Conservation (phyloP, 371 early-diverging fungal species). For the Mucor racemosus region DNA sequence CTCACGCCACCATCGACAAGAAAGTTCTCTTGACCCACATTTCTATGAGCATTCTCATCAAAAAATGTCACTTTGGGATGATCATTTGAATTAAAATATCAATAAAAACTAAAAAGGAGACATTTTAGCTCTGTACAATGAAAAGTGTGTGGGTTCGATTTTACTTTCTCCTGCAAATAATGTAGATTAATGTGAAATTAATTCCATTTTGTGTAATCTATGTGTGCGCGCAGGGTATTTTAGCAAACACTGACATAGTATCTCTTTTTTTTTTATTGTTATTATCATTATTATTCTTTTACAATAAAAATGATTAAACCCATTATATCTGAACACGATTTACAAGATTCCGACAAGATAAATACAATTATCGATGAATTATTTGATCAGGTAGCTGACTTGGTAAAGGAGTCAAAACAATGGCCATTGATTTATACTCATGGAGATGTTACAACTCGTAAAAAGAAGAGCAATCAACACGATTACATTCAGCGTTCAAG, state of each 20-base stretch:
- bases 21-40: background rate
- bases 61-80: conserved; percentile 9
- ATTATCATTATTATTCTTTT: background rate
- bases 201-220: no score
- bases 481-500: conserved; percentile 4
- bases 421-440: conserved; percentile 1
- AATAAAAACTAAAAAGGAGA: background rate
- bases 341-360: background rate
- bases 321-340: background rate
- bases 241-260: no score
- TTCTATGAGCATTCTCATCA: background rate
- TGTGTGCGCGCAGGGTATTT: no score
- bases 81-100: conserved; percentile 6
- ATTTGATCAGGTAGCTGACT: background rate
- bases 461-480: no score
- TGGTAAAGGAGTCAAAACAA: conserved; percentile 1
- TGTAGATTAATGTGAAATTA: no score
- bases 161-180: background rate
- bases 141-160: background rate
- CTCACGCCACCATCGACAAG: conserved; percentile 7
- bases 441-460: no score
- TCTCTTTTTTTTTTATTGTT: no score
- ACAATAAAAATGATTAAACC: background rate
- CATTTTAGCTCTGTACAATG: background rate
- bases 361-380: background rate